Conservation (phyloP, 805 yeast genomes). For the Hanseniaspora mollemarum region DNA sequence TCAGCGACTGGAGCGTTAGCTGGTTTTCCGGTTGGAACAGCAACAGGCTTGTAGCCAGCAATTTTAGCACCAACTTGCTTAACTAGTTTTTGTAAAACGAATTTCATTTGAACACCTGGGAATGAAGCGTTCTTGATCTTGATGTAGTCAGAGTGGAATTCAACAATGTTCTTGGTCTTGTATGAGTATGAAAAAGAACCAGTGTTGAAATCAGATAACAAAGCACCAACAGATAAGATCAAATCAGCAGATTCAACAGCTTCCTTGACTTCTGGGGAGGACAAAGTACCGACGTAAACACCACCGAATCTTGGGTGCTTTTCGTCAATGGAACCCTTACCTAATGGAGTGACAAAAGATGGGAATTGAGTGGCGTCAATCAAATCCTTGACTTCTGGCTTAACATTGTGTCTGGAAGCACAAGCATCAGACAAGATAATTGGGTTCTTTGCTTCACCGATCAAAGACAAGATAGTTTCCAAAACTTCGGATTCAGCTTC, state of each 20-base stretch:
- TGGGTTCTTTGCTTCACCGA: slow-evolving; percentile 54
- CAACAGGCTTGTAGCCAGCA: slow-evolving; percentile 38
- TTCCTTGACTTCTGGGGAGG: slow-evolving; percentile 58
- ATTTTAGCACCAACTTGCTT: slow-evolving; percentile 31
- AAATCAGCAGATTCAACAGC: slow-evolving; percentile 66
- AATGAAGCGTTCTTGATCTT: slow-evolving; percentile 58
- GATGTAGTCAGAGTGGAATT: slow-evolving; percentile 67
- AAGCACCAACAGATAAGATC: slow-evolving; percentile 67
- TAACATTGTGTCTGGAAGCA: slow-evolving; percentile 64
- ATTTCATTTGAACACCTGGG: slow-evolving; percentile 64
- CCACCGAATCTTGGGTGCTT: slow-evolving; percentile 66
- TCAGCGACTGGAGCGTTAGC: slow-evolving; percentile 36
- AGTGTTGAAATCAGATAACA: slow-evolving; percentile 80
- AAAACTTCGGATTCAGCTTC: slow-evolving; percentile 56
- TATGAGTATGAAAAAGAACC: slow-evolving; percentile 73
- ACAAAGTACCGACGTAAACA: slow-evolving; percentile 73
- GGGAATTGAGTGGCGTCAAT: slow-evolving; percentile 65
- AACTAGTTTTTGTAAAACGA: slow-evolving; percentile 37
- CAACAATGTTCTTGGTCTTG: slow-evolving; percentile 62
- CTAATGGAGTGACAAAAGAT: slow-evolving; percentile 81
- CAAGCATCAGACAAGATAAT: slow-evolving; percentile 77
- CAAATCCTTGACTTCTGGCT: slow-evolving; percentile 49
- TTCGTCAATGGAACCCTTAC: slow-evolving; percentile 71
- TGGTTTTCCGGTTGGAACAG: slow-evolving; percentile 43
- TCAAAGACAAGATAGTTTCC: slow-evolving; percentile 40